Evolutionary conservation across 139 green algal genomes (phyloP), one percentile per base, ranked within the genome.

Genomic region (Auxenochlorella protothecoides): DNA sequence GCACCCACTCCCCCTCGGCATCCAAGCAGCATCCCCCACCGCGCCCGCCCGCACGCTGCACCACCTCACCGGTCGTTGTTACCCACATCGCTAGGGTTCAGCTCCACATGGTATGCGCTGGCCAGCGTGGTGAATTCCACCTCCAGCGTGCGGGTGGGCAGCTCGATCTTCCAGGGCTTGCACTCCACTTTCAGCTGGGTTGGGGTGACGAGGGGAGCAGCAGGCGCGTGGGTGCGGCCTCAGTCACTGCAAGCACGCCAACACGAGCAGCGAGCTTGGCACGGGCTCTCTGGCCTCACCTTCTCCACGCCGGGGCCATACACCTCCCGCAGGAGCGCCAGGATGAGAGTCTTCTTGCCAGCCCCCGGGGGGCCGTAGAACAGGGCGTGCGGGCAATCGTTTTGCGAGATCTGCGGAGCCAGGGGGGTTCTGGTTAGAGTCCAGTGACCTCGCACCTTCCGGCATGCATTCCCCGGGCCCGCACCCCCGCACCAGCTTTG

Each of bases 311-410:
- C 87, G 5, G 89, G 53, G 0, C 94, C 94, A 78, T 92, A 99
- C 4, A 98, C 82, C 72, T 97, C 88, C 3, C 88, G 73, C n/a
- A 99, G 87, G 66, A 97, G 72, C 2, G 88, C 89, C 68, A 94
- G 84, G 53, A 97, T 85, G 10, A 98, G 79, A 3, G 94, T 98
- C 78, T 97, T 97, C 80, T 99, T 99, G 57, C 94, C 94, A 5
- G 91, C 89, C 5, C 94, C 94, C 8, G 89, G 80, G 0, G 92
- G 92, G 2, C 94, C 94, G 85, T 98, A 98, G 73, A 99, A 96
- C 3, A 99, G 81, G 5, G 90, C 89, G 77, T 98, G 93, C 0
- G 94, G 94, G 71, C 91, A 97, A 83, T 99, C 94, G 0, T 92
- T 92, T 7, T 75, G 78, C 0, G 74, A 70, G 0, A 98, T 85